Evolutionary conservation across 805 yeast species (phyloP), one percentile per base, ranked within the genome.

Genomic region (Yarrowia phangngaensis): DNA sequence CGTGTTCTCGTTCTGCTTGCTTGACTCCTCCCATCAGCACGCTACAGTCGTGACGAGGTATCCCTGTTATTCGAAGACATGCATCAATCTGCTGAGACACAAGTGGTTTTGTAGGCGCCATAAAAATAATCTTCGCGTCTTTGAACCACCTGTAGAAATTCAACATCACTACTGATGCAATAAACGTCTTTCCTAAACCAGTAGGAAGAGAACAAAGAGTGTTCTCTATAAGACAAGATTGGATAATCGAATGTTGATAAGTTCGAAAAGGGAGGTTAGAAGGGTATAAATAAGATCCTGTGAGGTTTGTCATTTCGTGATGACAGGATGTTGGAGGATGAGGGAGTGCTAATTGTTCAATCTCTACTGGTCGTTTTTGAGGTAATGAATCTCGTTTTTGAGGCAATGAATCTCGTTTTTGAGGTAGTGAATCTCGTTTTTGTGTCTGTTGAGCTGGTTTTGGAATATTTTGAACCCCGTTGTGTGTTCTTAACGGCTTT

Each of bases 21-120:
- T 32, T 47, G 7, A 26, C 36, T 64, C 72, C 59, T 74, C 66
- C 89, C 31, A 89, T 65, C 51, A 89, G 65, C 38, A 89, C 84
- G 0, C 96, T 94, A 2, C 90, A 84, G 35, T 82, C 82, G 16
- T 74, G 68, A 40, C 80, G 68, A 1, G 94, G 82, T 15, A 94
- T 78, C 3, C 96, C 97, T 0, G 95, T 82, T 12, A 85, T 79
- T 7, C 86, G 82, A 50, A 87, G 73, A 61, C 95, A 92, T 1
- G 97, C 97, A 59, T 83, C 84, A 55, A 90, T 84, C 65, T 92
- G 98, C 66, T 92, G 99, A 1, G 95, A 89, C 6, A 92, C 97
- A 49, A 92, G 71, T 0, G 99, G 99, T 55, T 89, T 72, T 2
- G 99, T 92, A 0, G 99, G 99, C 0, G 99, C 98, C 82, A 90